Percentiles rank a stretch among this genome's conserved stretches.
Conservation (phyloP, 2,329 filamentous ascomycete genomes). For the Colletotrichum lini region DNA sequence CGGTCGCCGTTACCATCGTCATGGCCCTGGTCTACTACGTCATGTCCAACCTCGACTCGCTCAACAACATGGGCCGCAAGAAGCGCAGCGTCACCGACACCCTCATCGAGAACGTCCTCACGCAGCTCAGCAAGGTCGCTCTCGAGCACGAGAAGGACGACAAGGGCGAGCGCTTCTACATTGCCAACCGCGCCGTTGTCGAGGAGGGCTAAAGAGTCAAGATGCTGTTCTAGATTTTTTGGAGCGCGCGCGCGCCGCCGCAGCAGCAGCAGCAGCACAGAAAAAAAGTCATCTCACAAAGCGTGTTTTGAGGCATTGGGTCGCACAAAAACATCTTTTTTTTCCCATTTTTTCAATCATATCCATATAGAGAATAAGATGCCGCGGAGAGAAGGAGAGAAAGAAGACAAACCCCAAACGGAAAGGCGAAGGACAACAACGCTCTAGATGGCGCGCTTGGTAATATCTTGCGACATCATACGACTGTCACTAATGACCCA, state of each 20-base stretch:
- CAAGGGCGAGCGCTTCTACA: conserved; percentile 46
- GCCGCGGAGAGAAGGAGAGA: background rate
- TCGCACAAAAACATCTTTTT: conserved; percentile 11
- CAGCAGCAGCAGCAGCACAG: conserved; percentile 6
- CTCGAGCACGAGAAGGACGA: conserved; percentile 71
- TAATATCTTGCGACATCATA: conserved; percentile 17
- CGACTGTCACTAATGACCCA: conserved; percentile 30
- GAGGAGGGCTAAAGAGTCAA: conserved; percentile 38
- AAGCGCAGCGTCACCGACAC: conserved; percentile 60
- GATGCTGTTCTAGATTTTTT: conserved; percentile 5
- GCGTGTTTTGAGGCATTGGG: conserved; percentile 27
- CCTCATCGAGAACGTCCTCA: conserved; percentile 56
- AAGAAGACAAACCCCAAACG: conserved; percentile 13
- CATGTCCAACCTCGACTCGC: conserved; percentile 70
- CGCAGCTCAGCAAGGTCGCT: conserved; percentile 74
- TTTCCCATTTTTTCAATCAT: conserved; percentile 4
- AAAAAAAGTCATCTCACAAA: conserved; percentile 20
- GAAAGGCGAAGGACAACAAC: conserved; percentile 23
- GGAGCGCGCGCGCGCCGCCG: conserved; percentile 2
- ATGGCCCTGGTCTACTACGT: conserved; percentile 76
- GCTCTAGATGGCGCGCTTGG: conserved; percentile 12
- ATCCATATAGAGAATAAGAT: conserved; percentile 23
- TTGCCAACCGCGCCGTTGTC: conserved; percentile 43
- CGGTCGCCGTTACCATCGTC: conserved; percentile 76
- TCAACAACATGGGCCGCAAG: conserved; percentile 75